A percentile compares a stretch with the other conserved stretches of the same genome.
Conservation (phyloP, 768 basidiomycete species). For the Sporobolomyces pararoseus region DNA sequence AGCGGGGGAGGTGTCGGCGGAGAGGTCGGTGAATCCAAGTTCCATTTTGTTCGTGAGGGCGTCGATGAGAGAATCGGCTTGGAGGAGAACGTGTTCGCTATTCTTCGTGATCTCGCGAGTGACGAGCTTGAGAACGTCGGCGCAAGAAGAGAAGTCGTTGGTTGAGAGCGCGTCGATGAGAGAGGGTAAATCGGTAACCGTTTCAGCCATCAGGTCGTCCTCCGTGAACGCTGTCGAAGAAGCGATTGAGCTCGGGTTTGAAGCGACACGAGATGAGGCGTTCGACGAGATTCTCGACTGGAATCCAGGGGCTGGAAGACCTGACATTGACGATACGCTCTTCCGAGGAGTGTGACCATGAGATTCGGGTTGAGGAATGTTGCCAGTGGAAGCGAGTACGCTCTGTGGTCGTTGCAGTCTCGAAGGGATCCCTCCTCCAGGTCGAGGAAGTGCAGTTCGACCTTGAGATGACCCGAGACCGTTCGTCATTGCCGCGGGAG, state of each 20-base stretch:
- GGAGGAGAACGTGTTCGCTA: conserved; percentile 74
- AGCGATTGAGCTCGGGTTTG: background rate
- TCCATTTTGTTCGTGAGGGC: conserved; percentile 88
- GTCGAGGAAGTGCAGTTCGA: conserved; percentile 4
- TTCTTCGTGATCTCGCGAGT: conserved; percentile 77
- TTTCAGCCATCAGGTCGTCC: conserved; percentile 30
- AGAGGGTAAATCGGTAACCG: conserved; percentile 15
- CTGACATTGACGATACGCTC: conserved; percentile 1
- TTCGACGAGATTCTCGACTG: conserved; percentile 15
- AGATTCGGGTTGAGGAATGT: conserved; percentile 8
- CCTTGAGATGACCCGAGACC: background rate
- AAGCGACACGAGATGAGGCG: background rate
- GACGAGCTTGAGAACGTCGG: conserved; percentile 88
- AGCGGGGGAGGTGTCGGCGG: conserved; percentile 46
- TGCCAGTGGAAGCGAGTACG: background rate
- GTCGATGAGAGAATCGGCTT: conserved; percentile 71
- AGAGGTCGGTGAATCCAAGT: conserved; percentile 68
- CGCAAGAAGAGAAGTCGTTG: conserved; percentile 69
- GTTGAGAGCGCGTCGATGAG: conserved; percentile 32
- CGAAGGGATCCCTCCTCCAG: conserved; percentile 18
- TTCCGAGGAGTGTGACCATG: conserved; percentile 11
- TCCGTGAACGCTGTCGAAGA: conserved; percentile 20
- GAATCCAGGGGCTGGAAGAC: conserved; percentile 17
- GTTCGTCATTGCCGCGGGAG: background rate
- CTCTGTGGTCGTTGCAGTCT: conserved; percentile 21